Evolutionary conservation across 2,329 filamentous ascomycete genomes (phyloP).

Genomic region (Cadophora malorum): DNA sequence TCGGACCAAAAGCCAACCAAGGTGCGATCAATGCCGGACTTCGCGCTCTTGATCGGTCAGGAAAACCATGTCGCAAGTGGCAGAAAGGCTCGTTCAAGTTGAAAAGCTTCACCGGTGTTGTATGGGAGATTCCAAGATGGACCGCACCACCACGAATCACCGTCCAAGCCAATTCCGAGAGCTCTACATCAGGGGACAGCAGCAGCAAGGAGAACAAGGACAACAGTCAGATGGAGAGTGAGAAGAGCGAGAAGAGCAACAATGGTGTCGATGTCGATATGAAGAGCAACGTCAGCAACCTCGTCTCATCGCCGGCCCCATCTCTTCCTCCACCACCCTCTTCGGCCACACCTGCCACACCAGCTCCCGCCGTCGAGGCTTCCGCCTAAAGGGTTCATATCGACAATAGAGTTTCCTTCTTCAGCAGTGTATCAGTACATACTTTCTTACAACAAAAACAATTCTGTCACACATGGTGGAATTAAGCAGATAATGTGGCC

Average conservation of each 20-base stretch:
- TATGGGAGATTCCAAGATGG: constrained; percentile 86
- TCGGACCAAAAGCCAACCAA: constrained; percentile 95
- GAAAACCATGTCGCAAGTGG: constrained; percentile 93
- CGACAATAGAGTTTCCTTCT: constrained; percentile 11
- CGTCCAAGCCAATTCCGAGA: constrained; percentile 53
- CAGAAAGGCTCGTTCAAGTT: constrained; percentile 79
- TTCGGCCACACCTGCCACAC: constrained; percentile 41
- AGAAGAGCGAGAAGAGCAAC: constrained; percentile 64
- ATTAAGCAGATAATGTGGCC: constrained; percentile 15
- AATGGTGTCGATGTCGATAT: constrained; percentile 65
- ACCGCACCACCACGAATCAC: constrained; percentile 69
- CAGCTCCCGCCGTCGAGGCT: constrained; percentile 26
- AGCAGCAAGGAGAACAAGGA: constrained; percentile 71
- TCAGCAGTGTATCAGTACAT: constrained; percentile 21
- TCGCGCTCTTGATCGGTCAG: constrained; percentile 89
- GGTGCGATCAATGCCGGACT: constrained; percentile 97
- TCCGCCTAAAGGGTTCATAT: constrained; percentile 21
- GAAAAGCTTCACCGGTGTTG: constrained; percentile 90
- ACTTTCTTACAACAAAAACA: constrained; percentile 6
- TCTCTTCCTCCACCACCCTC: constrained; percentile 30
- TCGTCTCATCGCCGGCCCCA: constrained; percentile 56
- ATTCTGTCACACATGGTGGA: constrained; percentile 2
- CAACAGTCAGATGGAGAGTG: constrained; percentile 60
- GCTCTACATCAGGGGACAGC: constrained; percentile 55
- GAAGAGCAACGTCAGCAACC: constrained; percentile 52